Conservation (phyloP, 352 stramenopile species). For the Discostella stelligera region DNA sequence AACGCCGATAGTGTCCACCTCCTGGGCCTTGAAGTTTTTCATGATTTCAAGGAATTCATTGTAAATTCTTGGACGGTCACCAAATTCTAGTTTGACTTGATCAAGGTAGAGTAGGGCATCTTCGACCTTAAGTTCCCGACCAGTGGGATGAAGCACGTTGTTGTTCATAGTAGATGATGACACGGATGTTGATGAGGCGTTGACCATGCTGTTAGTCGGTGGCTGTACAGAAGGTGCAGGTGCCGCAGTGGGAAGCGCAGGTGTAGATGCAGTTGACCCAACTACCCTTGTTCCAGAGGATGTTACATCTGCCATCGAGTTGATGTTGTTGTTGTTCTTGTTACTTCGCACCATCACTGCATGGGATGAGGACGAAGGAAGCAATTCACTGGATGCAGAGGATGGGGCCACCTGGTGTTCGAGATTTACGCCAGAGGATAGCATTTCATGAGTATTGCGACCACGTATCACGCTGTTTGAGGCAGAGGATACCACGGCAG, state of each 20-base stretch:
- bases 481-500: background rate
- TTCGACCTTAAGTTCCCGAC: constrained; percentile 88
- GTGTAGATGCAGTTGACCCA: background rate
- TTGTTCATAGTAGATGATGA: background rate
- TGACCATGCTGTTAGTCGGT: background rate
- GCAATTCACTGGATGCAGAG: too few species aligned
- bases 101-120: constrained; percentile 98
- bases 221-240: background rate
- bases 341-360: background rate
- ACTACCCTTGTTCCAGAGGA: background rate
- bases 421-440: too few species aligned
- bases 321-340: background rate
- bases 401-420: background rate
- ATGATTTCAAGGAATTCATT: constrained; percentile 99
- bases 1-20: constrained; percentile 96
- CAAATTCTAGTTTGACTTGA: constrained; percentile 99
- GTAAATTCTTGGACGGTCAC: constrained; percentile 96
- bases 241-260: background rate
- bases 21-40: constrained; percentile 99
- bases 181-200: background rate
- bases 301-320: background rate
- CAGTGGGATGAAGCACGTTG: constrained; percentile 24
- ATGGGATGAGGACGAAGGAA: background rate
- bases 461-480: background rate
- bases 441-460: too few species aligned